Evolutionary conservation across 2,329 filamentous ascomycete species (phyloP).

Genomic region (Penicillium paneum): DNA sequence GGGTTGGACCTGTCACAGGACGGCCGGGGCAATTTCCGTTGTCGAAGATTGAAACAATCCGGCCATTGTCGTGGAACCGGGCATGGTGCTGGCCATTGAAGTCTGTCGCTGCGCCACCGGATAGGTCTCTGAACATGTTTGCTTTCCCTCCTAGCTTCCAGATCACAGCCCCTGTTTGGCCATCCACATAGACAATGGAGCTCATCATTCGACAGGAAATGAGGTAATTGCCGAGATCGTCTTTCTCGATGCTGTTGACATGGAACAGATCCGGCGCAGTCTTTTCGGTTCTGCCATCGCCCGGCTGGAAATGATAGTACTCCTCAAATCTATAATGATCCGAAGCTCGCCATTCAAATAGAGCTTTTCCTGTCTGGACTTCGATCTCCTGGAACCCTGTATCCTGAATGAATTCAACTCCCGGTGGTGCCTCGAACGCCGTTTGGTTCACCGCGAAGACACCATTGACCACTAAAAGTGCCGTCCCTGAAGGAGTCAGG

Average conservation of each 20-base stretch:
- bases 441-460: slow-evolving; percentile 26
- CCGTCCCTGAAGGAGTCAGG: slow-evolving; percentile 30
- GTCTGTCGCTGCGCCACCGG: slow-evolving; percentile 39
- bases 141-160: slow-evolving; percentile 54
- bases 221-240: slow-evolving; percentile 51
- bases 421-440: slow-evolving; percentile 22
- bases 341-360: slow-evolving; percentile 39
- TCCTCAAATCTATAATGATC: slow-evolving; percentile 30
- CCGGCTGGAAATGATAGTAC: slow-evolving; percentile 14
- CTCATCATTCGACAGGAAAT: slow-evolving; percentile 53
- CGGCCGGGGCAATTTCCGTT: slow-evolving; percentile 28
- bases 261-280: slow-evolving; percentile 56
- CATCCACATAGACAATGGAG: slow-evolving; percentile 49
- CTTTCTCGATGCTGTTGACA: slow-evolving; percentile 56
- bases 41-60: slow-evolving; percentile 40
- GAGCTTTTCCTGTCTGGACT: slow-evolving; percentile 28
- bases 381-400: slow-evolving; percentile 18
- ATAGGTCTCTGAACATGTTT: slow-evolving; percentile 46
- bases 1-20: slow-evolving; percentile 23
- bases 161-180: slow-evolving; percentile 47
- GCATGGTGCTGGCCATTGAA: slow-evolving; percentile 52
- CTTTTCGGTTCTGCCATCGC: slow-evolving; percentile 9
- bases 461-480: slow-evolving; percentile 32
- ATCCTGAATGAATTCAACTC: slow-evolving; percentile 34
- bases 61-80: slow-evolving; percentile 31